Evolutionary conservation across 2,329 filamentous ascomycete species (phyloP).

Genomic region (Fusarium penzigii): DNA sequence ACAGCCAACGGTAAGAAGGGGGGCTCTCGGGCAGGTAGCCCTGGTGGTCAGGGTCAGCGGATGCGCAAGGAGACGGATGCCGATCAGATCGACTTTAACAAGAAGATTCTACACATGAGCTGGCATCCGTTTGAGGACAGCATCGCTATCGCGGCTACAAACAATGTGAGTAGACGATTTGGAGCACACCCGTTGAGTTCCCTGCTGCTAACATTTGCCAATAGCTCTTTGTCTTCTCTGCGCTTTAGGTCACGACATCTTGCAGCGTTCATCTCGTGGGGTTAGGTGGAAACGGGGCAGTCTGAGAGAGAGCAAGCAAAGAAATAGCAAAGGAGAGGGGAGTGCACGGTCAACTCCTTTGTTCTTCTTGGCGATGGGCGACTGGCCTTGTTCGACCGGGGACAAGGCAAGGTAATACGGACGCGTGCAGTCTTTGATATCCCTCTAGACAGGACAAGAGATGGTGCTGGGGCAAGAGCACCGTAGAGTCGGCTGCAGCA

Average conservation of each 20-base stretch:
- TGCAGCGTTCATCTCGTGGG: slow-evolving; percentile 28
- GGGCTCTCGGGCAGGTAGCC: slow-evolving; percentile 84
- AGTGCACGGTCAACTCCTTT: slow-evolving; percentile 15
- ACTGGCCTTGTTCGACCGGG: slow-evolving; percentile 18
- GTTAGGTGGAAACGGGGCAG: slow-evolving; percentile 18
- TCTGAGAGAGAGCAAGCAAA: slow-evolving; percentile 11
- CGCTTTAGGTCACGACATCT: slow-evolving; percentile 53
- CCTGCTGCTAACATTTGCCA: slow-evolving; percentile 24
- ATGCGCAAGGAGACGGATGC: slow-evolving; percentile 99
- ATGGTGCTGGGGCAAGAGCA: slow-evolving; percentile 7
- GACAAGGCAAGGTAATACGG: slow-evolving; percentile 22
- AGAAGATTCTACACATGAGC: slow-evolving; percentile 99
- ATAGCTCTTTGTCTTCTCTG: slow-evolving; percentile 78
- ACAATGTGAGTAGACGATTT: slow-evolving; percentile 75
- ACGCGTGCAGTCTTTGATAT: slow-evolving; percentile 24
- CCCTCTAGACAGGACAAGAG: slow-evolving; percentile 24
- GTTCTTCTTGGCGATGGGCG: slow-evolving; percentile 15
- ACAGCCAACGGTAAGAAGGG: slow-evolving; percentile 81
- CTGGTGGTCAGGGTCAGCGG: slow-evolving; percentile 78
- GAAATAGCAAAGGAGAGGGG: slow-evolving; percentile 13
- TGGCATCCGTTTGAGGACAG: slow-evolving; percentile 99
- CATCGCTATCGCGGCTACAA: slow-evolving; percentile 98
- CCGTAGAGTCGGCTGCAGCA: not conserved
- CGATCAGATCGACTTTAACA: slow-evolving; percentile 99
- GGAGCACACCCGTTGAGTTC: not conserved